Conservation (phyloP, 441 rosid species). For the Populus hybrid region DNA sequence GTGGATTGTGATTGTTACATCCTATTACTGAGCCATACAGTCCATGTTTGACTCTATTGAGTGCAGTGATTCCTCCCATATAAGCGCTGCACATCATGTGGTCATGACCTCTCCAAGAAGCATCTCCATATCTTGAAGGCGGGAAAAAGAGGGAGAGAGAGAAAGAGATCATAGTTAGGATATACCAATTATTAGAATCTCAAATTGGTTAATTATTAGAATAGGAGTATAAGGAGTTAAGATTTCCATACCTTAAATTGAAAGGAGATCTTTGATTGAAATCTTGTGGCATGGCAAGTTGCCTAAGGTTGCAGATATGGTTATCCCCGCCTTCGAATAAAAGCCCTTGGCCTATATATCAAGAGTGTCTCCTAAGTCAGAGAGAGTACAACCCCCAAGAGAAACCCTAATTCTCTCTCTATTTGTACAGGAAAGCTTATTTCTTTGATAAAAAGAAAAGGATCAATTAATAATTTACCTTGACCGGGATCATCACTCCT, state of each 20-base stretch:
- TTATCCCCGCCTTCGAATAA: slow-evolving; percentile 40
- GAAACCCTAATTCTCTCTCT: slow-evolving; percentile 24
- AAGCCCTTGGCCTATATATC: slow-evolving; percentile 45
- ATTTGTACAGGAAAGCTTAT: neutral
- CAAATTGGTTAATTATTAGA: neutral
- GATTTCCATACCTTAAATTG: slow-evolving; percentile 32
- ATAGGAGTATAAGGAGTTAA: neutral
- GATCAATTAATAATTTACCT: slow-evolving; percentile 35
- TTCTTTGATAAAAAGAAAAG: slow-evolving; percentile 3
- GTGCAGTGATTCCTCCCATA: slow-evolving; percentile 29
- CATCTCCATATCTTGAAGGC: slow-evolving; percentile 39
- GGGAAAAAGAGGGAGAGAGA: neutral
- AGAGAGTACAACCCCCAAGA: neutral
- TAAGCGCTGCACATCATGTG: slow-evolving; percentile 26
- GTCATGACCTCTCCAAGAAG: slow-evolving; percentile 43
- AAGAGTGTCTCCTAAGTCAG: slow-evolving; percentile 2
- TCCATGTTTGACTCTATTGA: slow-evolving; percentile 34
- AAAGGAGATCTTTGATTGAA: slow-evolving; percentile 47
- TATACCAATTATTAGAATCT: neutral
- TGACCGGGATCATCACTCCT: slow-evolving; percentile 58
- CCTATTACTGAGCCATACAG: slow-evolving; percentile 32
- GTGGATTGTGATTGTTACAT: slow-evolving; percentile 27
- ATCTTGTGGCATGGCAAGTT: slow-evolving; percentile 55
- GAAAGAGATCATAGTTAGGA: neutral
- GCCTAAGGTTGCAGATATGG: slow-evolving; percentile 54